Evolutionary conservation across 768 basidiomycete species (phyloP), one percentile per base, ranked within the genome.

Genomic region (Tulasnella sp.): DNA sequence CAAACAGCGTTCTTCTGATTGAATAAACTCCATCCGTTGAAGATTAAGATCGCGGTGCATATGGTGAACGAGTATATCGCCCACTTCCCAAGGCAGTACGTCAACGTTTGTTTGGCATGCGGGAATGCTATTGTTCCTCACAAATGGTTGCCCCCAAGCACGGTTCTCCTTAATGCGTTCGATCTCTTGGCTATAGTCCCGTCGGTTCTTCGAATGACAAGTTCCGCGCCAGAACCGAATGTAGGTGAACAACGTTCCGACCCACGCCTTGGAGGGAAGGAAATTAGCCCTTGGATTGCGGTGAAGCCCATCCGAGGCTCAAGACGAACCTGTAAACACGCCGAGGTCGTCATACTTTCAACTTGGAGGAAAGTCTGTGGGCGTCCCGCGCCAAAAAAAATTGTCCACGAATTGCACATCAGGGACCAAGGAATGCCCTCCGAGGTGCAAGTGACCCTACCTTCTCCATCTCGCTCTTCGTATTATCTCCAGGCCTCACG

Each of bases 21-120:
- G 56, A 77, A 81, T 19, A 52, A 62, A 34, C 40, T 82, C 82
- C 82, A 82, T 14, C 82, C 81, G 76, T 82, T 80, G 79, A 80
- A 80, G 8, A 82, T n/a, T 2, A 82, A 27, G 39, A 82, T 78
- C 14, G 72, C 40, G 14, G 79, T 44, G 79, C 81, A 82, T n/a
- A 81, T 72, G 12, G 52, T 39, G 31, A 82, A 74, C 6, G 82
- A 75, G 77, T 80, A 81, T 21, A 58, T 80, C n/a, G 81, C 82
- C 46, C 71, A 40, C 82, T 82, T 39, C 36, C 27, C 16, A 18
- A 62, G 34, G 58, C 36, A 56, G 31, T 77, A 19, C 8, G 52
- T 48, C 24, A 76, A 21, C 48, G 4, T 76, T 1, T n/a, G 31
- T 21, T 19, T 21, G 39, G 6, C 27, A 12, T 21, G 36, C n/a